Conservation (phyloP, 495 filamentous ascomycete genomes). For the Glonium stellatum region DNA sequence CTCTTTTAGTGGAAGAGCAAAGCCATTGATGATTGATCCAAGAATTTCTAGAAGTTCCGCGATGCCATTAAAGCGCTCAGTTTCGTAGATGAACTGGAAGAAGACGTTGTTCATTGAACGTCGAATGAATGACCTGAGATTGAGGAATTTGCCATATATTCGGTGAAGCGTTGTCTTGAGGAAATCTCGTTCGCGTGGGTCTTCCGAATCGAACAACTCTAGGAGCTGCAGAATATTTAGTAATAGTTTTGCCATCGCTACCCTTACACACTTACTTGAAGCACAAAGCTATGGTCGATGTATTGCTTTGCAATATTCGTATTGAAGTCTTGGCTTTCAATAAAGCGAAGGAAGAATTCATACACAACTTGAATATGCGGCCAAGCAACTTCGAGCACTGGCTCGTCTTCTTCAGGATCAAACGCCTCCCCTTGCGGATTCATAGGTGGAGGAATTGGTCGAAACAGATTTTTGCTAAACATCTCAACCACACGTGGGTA, state of each 20-base stretch:
- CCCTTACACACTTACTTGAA: conserved; percentile 53
- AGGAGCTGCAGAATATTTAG: conserved; percentile 53
- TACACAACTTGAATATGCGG: conserved; percentile 99
- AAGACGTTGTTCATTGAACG: conserved; percentile 99
- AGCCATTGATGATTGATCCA: conserved; percentile 98
- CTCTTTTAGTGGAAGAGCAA: conserved; percentile 94
- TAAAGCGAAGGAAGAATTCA: conserved; percentile 97
- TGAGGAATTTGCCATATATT: conserved; percentile 99
- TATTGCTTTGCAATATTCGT: conserved; percentile 99
- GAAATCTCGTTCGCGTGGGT: conserved; percentile 94
- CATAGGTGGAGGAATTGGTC: conserved; percentile 92
- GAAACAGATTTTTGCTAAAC: conserved; percentile 98
- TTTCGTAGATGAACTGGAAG: conserved; percentile 99
- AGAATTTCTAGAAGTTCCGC: conserved; percentile 95
- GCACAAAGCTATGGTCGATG: conserved; percentile 95
- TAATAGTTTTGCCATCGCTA: not conserved
- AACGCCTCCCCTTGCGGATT: conserved; percentile 98
- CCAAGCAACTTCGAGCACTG: conserved; percentile 97
- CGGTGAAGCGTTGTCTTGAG: conserved; percentile 96
- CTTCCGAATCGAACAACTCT: conserved; percentile 98
- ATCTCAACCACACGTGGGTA: conserved; percentile 97
- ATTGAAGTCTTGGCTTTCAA: conserved; percentile 99
- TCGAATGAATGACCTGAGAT: conserved; percentile 92
- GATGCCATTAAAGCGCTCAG: conserved; percentile 96
- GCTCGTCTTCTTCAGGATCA: conserved; percentile 97